Base-by-base conservation (phyloP, 2,329 filamentous ascomycete genomes). In the Elsinoe ampelina region DNA sequence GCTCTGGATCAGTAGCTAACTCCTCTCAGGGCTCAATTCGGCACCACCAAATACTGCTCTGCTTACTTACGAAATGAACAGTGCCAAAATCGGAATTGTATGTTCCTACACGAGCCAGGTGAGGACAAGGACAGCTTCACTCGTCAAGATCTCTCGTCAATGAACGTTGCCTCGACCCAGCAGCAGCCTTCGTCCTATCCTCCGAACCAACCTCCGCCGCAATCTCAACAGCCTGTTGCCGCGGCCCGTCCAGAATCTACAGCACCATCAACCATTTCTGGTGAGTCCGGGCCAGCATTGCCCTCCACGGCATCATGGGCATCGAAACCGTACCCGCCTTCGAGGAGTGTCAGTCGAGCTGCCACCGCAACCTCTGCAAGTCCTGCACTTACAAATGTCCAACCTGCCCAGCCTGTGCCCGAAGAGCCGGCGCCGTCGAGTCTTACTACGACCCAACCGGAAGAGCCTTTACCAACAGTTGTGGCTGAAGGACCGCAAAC, bases 31-130 rank as follows among this genome's bases (percentile, higher is more conserved):
- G 83, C 83, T 11, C 83, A 86, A 68, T 85, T 85, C 62, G 93
- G 93, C 20, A 98, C 93, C 0, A 98, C 93, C 3, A 98, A 98
- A 70, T 98, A 98, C 71, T 98, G 93, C 71, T 98, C 93, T 0
- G 92, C 93, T 3, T 98, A 95, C 77, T 78, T 98, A 15, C 87
- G 95, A 58, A 90, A 95, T 63, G 93, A 98, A 71, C 86, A 85
- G 62, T 98, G 93, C 72, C 90, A 88, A 57, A 98, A 98, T 67
- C 84, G 91, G 54, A 92, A 93, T 61, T 98, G 93, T 76, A 98
- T 96, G 82, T 98, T 98, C 71, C 74, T 98, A 52, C 93, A 98
- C 67, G 95, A 98, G 72, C 87, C 93, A 38, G 95, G 93, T n/a
- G 93, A 98, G 67, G 93, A 96, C 64, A 92, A 93, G 63, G 92